A percentile compares a stretch with the other conserved stretches of the same genome.
Evolutionary conservation across 2,329 filamentous ascomycete species (phyloP).

Genomic region (Cladosporium colombiae): DNA sequence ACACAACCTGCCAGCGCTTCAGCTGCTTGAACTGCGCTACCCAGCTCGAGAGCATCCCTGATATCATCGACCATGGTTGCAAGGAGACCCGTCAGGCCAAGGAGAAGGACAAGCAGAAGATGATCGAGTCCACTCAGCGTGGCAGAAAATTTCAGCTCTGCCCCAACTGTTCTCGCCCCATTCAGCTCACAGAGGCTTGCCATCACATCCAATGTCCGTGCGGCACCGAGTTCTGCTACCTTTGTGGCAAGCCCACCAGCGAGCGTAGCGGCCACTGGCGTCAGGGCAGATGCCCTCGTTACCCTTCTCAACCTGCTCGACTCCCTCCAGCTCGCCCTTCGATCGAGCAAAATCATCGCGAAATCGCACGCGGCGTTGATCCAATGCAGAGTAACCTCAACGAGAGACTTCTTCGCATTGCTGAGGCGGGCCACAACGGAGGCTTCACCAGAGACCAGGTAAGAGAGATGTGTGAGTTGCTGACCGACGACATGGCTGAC

Average conservation of each 20-base stretch:
- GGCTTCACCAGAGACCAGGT: not conserved
- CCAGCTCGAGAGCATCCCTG: not conserved
- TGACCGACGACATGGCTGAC: not conserved
- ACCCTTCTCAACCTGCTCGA: not conserved
- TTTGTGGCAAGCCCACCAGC: not conserved
- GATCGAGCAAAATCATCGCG: not conserved
- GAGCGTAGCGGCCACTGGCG: not conserved
- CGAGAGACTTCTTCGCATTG: not conserved
- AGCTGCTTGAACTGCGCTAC: not conserved
- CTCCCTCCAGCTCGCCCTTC: not conserved
- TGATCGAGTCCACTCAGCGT: not conserved
- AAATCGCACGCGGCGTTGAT: not conserved
- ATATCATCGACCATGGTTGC: conserved; percentile 1
- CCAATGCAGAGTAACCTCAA: not conserved
- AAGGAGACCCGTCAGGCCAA: not conserved
- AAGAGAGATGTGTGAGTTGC: not conserved
- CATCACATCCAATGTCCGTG: conserved; percentile 9
- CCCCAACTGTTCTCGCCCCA: not conserved
- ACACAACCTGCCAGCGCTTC: not conserved
- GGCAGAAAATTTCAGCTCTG: conserved; percentile 7
- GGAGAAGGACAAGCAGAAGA: not conserved
- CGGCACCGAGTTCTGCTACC: conserved; percentile 8
- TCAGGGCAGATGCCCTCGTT: not conserved
- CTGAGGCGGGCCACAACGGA: not conserved
- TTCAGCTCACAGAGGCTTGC: not conserved